phyloP scores from a whole-genome alignment of 1,284 basidiomycete genomes.

The Trametes polyzona region DNA sequence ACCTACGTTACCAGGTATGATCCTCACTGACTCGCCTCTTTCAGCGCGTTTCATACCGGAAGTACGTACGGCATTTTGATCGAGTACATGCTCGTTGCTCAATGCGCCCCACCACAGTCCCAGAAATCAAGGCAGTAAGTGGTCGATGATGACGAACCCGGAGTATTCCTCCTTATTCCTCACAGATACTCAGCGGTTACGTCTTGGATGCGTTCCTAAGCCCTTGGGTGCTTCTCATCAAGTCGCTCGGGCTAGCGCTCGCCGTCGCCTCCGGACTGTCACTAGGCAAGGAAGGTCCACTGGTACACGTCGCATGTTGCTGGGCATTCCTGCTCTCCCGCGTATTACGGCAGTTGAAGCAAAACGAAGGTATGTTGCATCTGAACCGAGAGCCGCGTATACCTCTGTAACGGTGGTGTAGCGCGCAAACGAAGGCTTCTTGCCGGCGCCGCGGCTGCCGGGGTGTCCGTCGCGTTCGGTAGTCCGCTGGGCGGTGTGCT shows the following conservation, averaged over 20 bases:
- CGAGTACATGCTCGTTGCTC: background rate
- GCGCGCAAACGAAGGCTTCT: constrained; percentile 70
- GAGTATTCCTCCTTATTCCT: background rate
- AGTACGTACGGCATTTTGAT: constrained; percentile 49
- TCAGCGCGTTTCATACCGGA: constrained; percentile 77
- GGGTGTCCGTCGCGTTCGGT: constrained; percentile 77
- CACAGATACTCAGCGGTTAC: constrained; percentile 72
- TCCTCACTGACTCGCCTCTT: constrained; percentile 5
- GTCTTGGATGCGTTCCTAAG: constrained; percentile 72
- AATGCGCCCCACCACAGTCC: constrained; percentile 47
- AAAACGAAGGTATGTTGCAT: constrained; percentile 57
- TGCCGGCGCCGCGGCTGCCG: constrained; percentile 71
- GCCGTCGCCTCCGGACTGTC: constrained; percentile 80
- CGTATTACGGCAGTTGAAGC: constrained; percentile 57
- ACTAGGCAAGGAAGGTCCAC: constrained; percentile 77
- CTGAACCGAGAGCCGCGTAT: background rate
- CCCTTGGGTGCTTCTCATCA: constrained; percentile 78
- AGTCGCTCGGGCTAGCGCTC: constrained; percentile 76
- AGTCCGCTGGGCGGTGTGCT: constrained; percentile 77
- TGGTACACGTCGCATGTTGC: constrained; percentile 75
- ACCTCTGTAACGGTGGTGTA: constrained; percentile 29
- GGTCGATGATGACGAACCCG: background rate
- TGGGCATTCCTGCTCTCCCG: constrained; percentile 62
- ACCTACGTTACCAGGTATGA: background rate
- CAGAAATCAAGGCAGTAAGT: constrained; percentile 77